Conservation (phyloP, 2,329 filamentous ascomycete genomes). For the Alternaria atra region DNA sequence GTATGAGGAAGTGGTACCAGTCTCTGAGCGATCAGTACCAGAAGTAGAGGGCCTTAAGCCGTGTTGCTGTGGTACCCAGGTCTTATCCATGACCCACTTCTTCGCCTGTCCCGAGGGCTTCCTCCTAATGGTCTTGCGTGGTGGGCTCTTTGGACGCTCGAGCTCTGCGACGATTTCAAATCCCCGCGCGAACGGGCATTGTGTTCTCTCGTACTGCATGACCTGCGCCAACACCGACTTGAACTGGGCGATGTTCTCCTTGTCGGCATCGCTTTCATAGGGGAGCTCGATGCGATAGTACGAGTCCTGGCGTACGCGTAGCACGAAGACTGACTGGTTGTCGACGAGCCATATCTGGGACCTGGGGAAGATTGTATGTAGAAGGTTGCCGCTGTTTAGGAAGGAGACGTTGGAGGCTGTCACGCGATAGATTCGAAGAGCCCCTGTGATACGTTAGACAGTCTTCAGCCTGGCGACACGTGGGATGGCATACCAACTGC, state of each 20-base stretch:
- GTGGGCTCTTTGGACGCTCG: constrained; percentile 70
- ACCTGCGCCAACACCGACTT: constrained; percentile 75
- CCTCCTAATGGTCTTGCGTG: constrained; percentile 61
- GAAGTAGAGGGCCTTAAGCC: constrained; percentile 42
- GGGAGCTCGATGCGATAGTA: constrained; percentile 94
- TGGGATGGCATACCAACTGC: constrained; percentile 70
- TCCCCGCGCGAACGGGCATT: constrained; percentile 81
- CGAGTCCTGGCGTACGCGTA: constrained; percentile 81
- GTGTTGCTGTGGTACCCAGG: constrained; percentile 59
- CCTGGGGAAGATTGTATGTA: constrained; percentile 87
- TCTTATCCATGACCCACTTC: constrained; percentile 59
- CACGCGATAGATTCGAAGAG: constrained; percentile 84
- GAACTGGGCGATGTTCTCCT: constrained; percentile 70
- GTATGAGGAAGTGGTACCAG: constrained; percentile 40
- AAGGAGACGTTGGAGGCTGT: constrained; percentile 83
- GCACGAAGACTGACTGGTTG: constrained; percentile 82
- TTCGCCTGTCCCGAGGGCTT: constrained; percentile 63
- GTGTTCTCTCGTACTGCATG: constrained; percentile 85
- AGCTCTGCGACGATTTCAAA: constrained; percentile 79
- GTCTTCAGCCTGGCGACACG: background rate
- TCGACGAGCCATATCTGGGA: constrained; percentile 96
- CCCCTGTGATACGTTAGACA: constrained; percentile 59
- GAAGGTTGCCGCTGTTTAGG: constrained; percentile 81
- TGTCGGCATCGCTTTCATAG: constrained; percentile 69
- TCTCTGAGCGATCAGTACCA: constrained; percentile 40